phyloP scores from a whole-genome alignment of 2,329 filamentous ascomycete species.

The Uncinocarpus reesii region DNA sequence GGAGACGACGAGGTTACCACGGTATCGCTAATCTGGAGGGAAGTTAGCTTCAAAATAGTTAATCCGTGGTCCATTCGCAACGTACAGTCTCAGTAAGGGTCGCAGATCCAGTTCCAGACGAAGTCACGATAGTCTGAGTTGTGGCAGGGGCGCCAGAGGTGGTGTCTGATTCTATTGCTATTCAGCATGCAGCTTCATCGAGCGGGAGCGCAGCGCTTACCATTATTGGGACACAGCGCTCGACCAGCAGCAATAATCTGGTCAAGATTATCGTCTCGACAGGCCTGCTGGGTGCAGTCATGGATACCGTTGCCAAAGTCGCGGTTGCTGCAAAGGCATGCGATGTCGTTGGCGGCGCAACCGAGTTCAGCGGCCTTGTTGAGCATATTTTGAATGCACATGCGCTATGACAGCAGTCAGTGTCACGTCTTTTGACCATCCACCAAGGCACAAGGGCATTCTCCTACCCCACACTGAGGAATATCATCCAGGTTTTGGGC shows the following conservation, averaged over 20 bases:
- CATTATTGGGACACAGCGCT: neutral
- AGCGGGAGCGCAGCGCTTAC: too few relatives aligned
- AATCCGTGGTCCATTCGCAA: too few relatives aligned
- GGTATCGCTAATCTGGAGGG: constrained; percentile 7
- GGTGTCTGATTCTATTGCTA: too few relatives aligned
- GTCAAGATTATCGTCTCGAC: constrained; percentile 30
- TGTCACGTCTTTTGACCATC: neutral
- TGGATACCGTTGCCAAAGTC: constrained; percentile 38
- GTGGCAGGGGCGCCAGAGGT: neutral
- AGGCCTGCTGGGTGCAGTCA: constrained; percentile 39
- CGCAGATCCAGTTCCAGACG: neutral
- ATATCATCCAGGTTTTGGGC: constrained; percentile 18
- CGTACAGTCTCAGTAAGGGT: constrained; percentile 11
- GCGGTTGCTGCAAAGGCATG: constrained; percentile 33
- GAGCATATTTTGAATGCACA: constrained; percentile 39
- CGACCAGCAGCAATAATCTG: constrained; percentile 1
- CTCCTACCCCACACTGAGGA: constrained; percentile 23
- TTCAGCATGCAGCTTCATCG: too few relatives aligned
- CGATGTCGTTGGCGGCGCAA: constrained; percentile 29
- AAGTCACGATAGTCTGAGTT: neutral
- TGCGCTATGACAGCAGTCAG: constrained; percentile 27
- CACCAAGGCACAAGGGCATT: neutral
- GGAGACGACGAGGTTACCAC: constrained; percentile 2
- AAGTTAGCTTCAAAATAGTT: neutral
- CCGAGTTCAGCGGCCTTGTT: constrained; percentile 31